Percentiles rank a stretch among this genome's conserved stretches.
Conservation (phyloP, 106 monocot genomes). For the Allium sativum region DNA sequence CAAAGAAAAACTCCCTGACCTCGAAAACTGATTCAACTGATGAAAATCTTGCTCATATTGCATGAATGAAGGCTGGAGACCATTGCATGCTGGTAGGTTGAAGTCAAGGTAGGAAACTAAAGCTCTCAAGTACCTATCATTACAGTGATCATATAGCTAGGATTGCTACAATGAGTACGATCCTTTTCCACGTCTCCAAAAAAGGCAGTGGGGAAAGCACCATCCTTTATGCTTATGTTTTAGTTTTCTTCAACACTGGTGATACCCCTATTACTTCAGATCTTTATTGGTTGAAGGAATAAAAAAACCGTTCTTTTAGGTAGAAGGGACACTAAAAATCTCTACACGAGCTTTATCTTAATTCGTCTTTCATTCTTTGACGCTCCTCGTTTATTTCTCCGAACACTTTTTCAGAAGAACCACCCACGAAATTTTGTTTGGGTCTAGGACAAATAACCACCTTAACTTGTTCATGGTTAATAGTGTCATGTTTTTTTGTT, state of each 20-base stretch:
- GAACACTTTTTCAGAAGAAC: conserved; percentile 8
- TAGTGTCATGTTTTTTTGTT: conserved; percentile 53
- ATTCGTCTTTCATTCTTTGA: conserved; percentile 76
- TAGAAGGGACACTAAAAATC: conserved; percentile 41
- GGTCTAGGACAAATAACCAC: conserved; percentile 59
- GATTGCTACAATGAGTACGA: conserved; percentile 60
- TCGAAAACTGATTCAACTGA: conserved; percentile 9
- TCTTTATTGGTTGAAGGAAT: conserved; percentile 21
- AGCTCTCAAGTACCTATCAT: conserved; percentile 33
- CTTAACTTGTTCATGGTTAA: conserved; percentile 37
- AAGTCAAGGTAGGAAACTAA: conserved; percentile 5
- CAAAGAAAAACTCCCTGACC: conserved; percentile 1
- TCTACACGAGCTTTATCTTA: conserved; percentile 72
- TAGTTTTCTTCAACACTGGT: conserved; percentile 22
- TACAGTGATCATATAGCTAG: conserved; percentile 84
- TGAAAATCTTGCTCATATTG: conserved; percentile 38
- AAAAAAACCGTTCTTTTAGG: not conserved
- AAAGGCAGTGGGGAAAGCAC: conserved; percentile 45
- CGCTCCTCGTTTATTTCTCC: conserved; percentile 27
- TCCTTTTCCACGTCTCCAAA: conserved; percentile 85
- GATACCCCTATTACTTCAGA: conserved; percentile 8
- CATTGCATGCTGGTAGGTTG: conserved; percentile 19
- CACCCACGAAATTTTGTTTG: conserved; percentile 16
- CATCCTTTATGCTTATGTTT: conserved; percentile 22
- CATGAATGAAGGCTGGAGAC: conserved; percentile 33